These are phyloP conservation scores for Monilinia fructigena DNA, from an alignment of 2,329 filamentous ascomycete genomes.

Conservation along the genomic window DNA sequence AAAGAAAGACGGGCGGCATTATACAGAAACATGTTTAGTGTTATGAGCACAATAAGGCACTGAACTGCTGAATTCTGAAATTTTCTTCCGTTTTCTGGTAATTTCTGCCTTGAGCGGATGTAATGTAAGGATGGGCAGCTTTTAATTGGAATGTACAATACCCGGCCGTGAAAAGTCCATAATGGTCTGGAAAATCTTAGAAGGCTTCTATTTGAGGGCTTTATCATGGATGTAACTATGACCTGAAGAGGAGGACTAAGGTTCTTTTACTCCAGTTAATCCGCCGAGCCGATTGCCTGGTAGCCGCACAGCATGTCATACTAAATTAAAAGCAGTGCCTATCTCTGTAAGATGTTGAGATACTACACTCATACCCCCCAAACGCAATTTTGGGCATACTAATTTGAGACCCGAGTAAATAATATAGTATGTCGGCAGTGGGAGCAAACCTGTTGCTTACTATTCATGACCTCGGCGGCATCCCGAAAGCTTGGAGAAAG, in stretches of 20 bases:
- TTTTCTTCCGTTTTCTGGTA: background rate
- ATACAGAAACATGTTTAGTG: conserved; percentile 1
- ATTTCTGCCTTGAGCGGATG: background rate
- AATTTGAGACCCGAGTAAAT: background rate
- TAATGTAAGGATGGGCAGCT: background rate
- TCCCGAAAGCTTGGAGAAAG: background rate
- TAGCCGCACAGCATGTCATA: conserved; percentile 2
- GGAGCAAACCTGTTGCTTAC: background rate
- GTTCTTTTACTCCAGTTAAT: background rate
- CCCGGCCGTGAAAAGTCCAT: background rate
- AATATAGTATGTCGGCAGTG: background rate
- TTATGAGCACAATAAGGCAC: background rate
- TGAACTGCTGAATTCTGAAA: conserved; percentile 1
- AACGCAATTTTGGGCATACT: background rate
- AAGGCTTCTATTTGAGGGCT: background rate
- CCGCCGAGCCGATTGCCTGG: background rate
- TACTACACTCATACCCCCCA: background rate
- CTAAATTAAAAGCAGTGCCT: background rate
- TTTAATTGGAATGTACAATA: background rate
- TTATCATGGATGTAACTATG: no score
- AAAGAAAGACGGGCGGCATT: background rate
- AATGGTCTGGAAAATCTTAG: background rate
- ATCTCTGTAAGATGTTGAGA: background rate
- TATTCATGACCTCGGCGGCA: background rate
- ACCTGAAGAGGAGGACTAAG: background rate